Evolutionary conservation across 2,329 filamentous ascomycete genomes (phyloP).

Genomic region (Penicillium sp.): DNA sequence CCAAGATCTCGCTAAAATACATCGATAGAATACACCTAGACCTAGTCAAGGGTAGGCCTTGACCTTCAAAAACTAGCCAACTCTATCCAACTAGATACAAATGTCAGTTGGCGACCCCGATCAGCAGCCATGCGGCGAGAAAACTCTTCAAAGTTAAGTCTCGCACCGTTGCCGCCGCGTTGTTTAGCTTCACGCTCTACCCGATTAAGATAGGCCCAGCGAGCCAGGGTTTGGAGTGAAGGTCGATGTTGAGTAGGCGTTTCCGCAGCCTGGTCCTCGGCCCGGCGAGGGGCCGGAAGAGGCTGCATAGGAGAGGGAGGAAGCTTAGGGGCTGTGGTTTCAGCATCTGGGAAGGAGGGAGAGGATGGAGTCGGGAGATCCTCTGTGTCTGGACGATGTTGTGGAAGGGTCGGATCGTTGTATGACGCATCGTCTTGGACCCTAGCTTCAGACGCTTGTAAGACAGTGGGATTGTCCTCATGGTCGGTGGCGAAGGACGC

Average conservation of each 20-base stretch:
- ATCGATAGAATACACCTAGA: constrained; percentile 4
- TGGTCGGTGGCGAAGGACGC: constrained; percentile 20
- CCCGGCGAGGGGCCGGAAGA: constrained; percentile 26
- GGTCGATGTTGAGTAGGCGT: constrained; percentile 23
- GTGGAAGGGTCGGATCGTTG: constrained; percentile 47
- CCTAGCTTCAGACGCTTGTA: constrained; percentile 2
- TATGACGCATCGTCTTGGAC: constrained; percentile 4
- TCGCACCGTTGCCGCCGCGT: constrained; percentile 71
- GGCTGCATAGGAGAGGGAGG: constrained; percentile 36
- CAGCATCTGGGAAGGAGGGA: constrained; percentile 32
- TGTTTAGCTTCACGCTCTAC: constrained; percentile 65
- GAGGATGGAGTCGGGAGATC: constrained; percentile 33
- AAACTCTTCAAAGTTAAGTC: constrained; percentile 75
- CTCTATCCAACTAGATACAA: constrained; percentile 89
- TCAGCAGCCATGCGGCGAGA: constrained; percentile 67
- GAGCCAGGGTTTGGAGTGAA: constrained; percentile 41
- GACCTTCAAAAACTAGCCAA: constrained; percentile 60
- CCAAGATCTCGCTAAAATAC: constrained; percentile 1
- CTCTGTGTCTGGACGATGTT: constrained; percentile 44
- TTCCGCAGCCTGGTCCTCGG: constrained; percentile 13
- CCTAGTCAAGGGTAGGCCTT: neutral
- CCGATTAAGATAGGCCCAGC: constrained; percentile 53
- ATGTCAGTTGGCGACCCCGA: constrained; percentile 66
- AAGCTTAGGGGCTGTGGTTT: constrained; percentile 34
- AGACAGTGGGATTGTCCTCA: constrained; percentile 3